Evolutionary conservation across 345 rosid species (phyloP).

Genomic region (Sonneratia caseolaris): DNA sequence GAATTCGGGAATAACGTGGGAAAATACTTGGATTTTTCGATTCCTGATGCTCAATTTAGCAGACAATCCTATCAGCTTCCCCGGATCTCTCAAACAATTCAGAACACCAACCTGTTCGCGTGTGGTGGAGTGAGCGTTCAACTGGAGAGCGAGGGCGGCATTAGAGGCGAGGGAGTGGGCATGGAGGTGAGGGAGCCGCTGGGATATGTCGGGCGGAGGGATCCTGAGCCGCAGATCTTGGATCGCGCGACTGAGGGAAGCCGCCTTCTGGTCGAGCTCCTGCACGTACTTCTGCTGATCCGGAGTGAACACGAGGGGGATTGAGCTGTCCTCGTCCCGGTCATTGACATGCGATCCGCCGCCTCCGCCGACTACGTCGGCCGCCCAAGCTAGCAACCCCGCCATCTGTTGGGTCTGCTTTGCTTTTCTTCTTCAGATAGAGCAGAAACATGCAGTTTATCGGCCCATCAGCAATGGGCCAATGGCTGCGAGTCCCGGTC

Average conservation of each 20-base stretch:
- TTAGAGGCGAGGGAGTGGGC: constrained; percentile 92
- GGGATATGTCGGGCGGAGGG: constrained; percentile 80
- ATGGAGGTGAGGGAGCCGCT: constrained; percentile 83
- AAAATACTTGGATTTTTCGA: background rate
- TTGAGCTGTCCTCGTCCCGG: constrained; percentile 21
- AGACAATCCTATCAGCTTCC: background rate
- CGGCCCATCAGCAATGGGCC: background rate
- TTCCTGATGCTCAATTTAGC: background rate
- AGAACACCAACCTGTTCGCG: constrained; percentile 55
- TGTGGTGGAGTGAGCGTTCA: constrained; percentile 88
- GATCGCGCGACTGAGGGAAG: constrained; percentile 66
- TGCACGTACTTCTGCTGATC: constrained; percentile 62
- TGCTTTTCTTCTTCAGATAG: background rate
- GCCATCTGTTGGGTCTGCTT: constrained; percentile 32
- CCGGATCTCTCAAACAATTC: background rate
- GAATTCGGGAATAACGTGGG: background rate
- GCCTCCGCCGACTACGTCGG: constrained; percentile 77
- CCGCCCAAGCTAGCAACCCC: constrained; percentile 90
- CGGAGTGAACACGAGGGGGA: constrained; percentile 43
- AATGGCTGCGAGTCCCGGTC: background rate
- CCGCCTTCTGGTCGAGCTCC: constrained; percentile 61
- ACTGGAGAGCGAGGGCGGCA: constrained; percentile 83
- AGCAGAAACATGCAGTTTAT: background rate
- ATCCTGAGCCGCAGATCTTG: constrained; percentile 75
- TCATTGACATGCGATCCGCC: constrained; percentile 25